These are phyloP conservation scores for Pseudopyrenochaeta lycopersici DNA, from an alignment of 2,329 filamentous ascomycete species.

Conservation along the genomic window DNA sequence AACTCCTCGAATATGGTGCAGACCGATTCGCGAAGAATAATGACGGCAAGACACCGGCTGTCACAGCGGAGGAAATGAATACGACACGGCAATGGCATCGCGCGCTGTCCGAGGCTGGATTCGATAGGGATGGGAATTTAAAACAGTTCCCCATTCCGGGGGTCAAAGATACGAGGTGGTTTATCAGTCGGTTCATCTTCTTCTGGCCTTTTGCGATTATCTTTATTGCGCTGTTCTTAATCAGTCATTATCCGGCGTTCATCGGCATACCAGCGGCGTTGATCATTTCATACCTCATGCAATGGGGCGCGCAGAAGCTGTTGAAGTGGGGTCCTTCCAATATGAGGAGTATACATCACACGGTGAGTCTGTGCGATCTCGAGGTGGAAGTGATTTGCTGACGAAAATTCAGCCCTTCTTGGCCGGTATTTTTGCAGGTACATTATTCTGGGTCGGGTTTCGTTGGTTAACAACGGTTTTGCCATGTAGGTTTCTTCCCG, in stretches of 20 bases:
- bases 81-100: conserved; percentile 82
- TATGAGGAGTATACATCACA: conserved; percentile 90
- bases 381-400: conserved; percentile 11
- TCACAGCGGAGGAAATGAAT: conserved; percentile 90
- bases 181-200: conserved; percentile 88
- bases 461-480: conserved; percentile 80
- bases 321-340: conserved; percentile 84
- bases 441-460: conserved; percentile 80
- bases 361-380: conserved; percentile 62
- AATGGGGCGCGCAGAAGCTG: conserved; percentile 79
- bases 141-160: conserved; percentile 78
- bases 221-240: conserved; percentile 73
- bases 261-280: conserved; percentile 77
- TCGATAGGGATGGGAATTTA: conserved; percentile 78
- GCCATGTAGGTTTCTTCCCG: conserved; percentile 64
- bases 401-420: conserved; percentile 76
- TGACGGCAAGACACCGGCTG: conserved; percentile 87
- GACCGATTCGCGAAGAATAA: conserved; percentile 91
- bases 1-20: conserved; percentile 93
- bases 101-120: conserved; percentile 84
- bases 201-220: conserved; percentile 85
- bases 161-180: conserved; percentile 77
- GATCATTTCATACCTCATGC: conserved; percentile 72
- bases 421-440: conserved; percentile 89
- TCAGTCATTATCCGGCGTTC: conserved; percentile 78